Base-by-base conservation (phyloP, 2,329 filamentous ascomycete species). In the Epichloe uncinata region DNA sequence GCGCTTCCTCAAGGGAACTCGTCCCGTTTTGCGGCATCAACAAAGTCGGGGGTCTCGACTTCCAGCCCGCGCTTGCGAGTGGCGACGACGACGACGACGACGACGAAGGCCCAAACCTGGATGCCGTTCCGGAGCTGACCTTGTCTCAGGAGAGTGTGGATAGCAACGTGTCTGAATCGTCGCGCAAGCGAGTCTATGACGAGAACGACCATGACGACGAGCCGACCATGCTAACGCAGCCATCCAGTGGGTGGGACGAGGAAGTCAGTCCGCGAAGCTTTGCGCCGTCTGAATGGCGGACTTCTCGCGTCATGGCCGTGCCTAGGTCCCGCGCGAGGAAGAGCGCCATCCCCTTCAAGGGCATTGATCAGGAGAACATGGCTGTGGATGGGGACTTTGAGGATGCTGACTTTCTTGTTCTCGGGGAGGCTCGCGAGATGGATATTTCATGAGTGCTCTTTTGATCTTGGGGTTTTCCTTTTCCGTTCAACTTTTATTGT, bases 21-120 rank as follows among this genome's bases (percentile, higher is more conserved):
- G 70, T 83, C 7, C 87, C 88, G 0, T 94, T 89, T 62, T 91
- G 87, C 62, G 88, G 87, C 26, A 74, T 93, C 56, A 76, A 87
- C 68, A 88, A 82, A 60, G 73, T 86, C 50, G 86, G 85, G 38
- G 85, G 85, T 0, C 68, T 83, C 41, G 76, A 75, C 33, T 70
- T 75, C 30, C 84, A 88, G 61, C 72, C 78, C 13, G 64, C 69
- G 20, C 66, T 60, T 16, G 50, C 52, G 35, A 50, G 53, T 41
- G n/a, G n/a, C n/a, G 54, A 22, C 22, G 22, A 22, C 16, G 60
- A 65, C 18, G 60, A 65, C 35, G 59, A 58, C n/a, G 52, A 66
- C 42, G 57, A 58, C 15, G 5, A 40, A 1, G 51, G 66, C 4
- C 65, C 65, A 3, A 60, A 59, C 5, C 54, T 67, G 15, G 69